Evolutionary conservation across 1,284 basidiomycete genomes (phyloP).

Genomic region (Pyrrhoderma lamaoense): DNA sequence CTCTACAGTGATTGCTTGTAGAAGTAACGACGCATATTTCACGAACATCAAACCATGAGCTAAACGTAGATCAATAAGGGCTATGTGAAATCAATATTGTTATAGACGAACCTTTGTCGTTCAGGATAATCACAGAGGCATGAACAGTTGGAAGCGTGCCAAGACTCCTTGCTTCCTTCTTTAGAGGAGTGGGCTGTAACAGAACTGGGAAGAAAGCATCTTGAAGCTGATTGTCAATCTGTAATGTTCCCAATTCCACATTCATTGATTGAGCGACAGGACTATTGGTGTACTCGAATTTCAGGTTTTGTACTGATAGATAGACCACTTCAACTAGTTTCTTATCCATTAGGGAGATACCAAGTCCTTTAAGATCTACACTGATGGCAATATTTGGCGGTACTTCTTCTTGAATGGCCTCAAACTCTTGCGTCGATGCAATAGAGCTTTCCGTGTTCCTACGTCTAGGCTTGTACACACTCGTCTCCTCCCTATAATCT

Average conservation of each 20-base stretch:
- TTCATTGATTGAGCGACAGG: slow-evolving; percentile 76
- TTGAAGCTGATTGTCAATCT: slow-evolving; percentile 97
- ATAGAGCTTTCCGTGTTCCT: slow-evolving; percentile 51
- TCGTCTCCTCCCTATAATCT: slow-evolving; percentile 80
- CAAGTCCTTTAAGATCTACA: slow-evolving; percentile 85
- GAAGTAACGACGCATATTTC: slow-evolving; percentile 92
- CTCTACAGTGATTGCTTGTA: slow-evolving; percentile 94
- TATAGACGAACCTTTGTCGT: slow-evolving; percentile 72
- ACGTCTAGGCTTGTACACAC: slow-evolving; percentile 81
- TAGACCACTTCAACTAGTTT: slow-evolving; percentile 89
- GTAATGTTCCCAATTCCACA: slow-evolving; percentile 82
- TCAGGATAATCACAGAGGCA: slow-evolving; percentile 81
- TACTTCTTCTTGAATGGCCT: slow-evolving; percentile 78
- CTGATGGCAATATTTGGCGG: slow-evolving; percentile 62
- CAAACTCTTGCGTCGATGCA: slow-evolving; percentile 72
- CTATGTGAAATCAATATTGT: not conserved
- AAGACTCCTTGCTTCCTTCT: slow-evolving; percentile 75
- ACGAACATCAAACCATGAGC: slow-evolving; percentile 95
- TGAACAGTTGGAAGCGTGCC: slow-evolving; percentile 90
- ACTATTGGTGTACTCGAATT: slow-evolving; percentile 84
- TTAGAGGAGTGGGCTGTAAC: slow-evolving; percentile 89
- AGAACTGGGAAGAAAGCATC: slow-evolving; percentile 95
- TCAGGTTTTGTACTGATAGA: slow-evolving; percentile 72
- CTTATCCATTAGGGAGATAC: slow-evolving; percentile 88
- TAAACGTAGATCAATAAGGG: slow-evolving; percentile 26